These are phyloP conservation scores for Cenchrus fungigraminus DNA, from an alignment of 176 grass and related monocot species.

Conservation along the genomic window DNA sequence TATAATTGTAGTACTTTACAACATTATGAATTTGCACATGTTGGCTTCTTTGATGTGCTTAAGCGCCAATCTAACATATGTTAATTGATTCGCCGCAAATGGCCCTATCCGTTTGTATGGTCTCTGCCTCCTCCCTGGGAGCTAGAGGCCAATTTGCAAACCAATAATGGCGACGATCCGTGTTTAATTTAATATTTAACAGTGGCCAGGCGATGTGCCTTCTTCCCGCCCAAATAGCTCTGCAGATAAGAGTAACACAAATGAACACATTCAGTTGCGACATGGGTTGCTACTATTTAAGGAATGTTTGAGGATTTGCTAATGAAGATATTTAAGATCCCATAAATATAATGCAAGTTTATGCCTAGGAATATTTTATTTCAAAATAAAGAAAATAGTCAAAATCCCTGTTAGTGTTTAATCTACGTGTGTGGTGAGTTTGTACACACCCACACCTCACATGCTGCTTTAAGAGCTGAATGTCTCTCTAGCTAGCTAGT, in stretches of 20 bases:
- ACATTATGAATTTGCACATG: slow-evolving; percentile 3
- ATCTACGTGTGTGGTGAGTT: no score
- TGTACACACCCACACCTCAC: not conserved
- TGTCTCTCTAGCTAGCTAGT: not conserved
- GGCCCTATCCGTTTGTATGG: not conserved
- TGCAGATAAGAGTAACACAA: not conserved
- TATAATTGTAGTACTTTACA: slow-evolving; percentile 12
- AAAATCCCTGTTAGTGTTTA: not conserved
- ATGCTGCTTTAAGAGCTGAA: not conserved
- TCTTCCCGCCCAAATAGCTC: not conserved
- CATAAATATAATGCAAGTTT: not conserved
- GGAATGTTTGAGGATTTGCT: not conserved
- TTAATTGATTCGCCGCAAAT: slow-evolving; percentile 36
- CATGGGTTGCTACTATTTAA: not conserved
- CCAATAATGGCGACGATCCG: not conserved
- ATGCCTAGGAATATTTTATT: no score
- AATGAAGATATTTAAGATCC: not conserved
- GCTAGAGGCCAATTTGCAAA: slow-evolving; percentile 15
- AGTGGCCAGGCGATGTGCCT: not conserved
- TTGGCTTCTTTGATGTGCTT: slow-evolving; percentile 4
- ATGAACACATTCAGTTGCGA: not conserved
- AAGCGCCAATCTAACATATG: slow-evolving; percentile 10
- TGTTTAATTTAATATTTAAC: not conserved
- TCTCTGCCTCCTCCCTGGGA: not conserved
- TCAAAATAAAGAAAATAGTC: not conserved